Percentiles rank a stretch among this genome's conserved stretches.
Conservation (phyloP, 257 asterid genomes). For the Osmanthus fragrans region DNA sequence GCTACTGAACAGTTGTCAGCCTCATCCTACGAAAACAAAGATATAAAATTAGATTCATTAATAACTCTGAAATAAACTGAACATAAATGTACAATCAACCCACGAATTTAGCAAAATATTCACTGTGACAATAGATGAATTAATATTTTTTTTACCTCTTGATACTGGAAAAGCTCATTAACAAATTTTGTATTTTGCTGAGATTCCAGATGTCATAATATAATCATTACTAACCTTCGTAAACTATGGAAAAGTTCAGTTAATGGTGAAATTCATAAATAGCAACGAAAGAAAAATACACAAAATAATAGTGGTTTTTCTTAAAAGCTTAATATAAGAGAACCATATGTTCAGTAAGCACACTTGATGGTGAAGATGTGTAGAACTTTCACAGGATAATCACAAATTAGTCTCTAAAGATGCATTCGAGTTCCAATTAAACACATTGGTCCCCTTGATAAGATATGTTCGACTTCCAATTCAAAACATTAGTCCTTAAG, state of each 20-base stretch:
- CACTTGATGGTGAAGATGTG: not conserved
- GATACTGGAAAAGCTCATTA: not conserved
- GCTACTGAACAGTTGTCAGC: constrained; percentile 5
- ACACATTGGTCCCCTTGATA: not conserved
- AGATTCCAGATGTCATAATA: not conserved
- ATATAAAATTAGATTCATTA: not conserved
- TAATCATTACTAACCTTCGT: not conserved
- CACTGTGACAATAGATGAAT: not conserved
- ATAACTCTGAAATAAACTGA: constrained; percentile 1
- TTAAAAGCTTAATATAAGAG: not conserved
- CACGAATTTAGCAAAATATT: not conserved
- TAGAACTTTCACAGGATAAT: not conserved
- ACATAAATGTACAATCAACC: not conserved
- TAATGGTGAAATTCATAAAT: not conserved
- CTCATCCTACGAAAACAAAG: constrained; percentile 6
- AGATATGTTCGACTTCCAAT: not conserved
- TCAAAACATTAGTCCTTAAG: not conserved
- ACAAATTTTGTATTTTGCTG: not conserved
- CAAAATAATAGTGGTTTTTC: not conserved
- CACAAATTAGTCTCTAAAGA: not conserved
- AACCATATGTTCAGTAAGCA: not conserved
- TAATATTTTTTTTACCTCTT: not conserved
- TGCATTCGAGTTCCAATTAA: not conserved
- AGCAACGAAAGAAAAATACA: not conserved
- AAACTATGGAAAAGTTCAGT: not conserved